Evolutionary conservation across 495 filamentous ascomycete genomes (phyloP), one percentile per base, ranked within the genome.

Genomic region (Friedmanniomyces endolithicus): DNA sequence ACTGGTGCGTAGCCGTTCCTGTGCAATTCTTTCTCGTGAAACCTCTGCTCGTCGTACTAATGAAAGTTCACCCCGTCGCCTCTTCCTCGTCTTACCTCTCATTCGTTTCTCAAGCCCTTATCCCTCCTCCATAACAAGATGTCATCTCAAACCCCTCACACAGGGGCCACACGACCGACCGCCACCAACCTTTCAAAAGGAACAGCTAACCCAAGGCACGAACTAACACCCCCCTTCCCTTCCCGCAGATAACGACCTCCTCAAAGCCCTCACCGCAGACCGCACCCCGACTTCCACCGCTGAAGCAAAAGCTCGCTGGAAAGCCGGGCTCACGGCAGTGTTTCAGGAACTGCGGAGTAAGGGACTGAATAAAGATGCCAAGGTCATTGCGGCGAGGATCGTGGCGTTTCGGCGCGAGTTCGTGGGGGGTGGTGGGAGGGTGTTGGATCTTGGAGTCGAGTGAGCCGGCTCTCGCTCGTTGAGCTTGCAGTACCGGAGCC

Each of bases 311-410:
- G 72, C 77, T 59, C 73, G 73, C 56, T 98, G 88, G 70, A 79
- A 82, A 48, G 74, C 78, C 48, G 90, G 89, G 31, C 71, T 98
- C 46, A 83, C 80, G 58, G 72, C 79, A 56, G 77, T 90, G 31
- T 83, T 98, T 59, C 78, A 82, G 61, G 77, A 83, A 34, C 76
- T 96, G 65, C 83, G 84, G 57, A 72, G 73, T 66, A 78, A 81
- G 59, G 83, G 86, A 67, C 77, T 86, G 63, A 83, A 79, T 68
- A 35, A 41, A 14, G 87, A 94, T 62, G 89, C 94, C 65, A 77
- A 80, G 63, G 81, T 75, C 52, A 88, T 96, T 67, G 87, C 87
- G 46, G 67, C 76, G 57, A 81, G 85, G 59, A 94, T 98, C 70
- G 78, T 86, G 65, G 78, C 83, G 63, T 94, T 86, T 70, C 87